Conservation (phyloP, 768 basidiomycete genomes). For the Naganishia friedmannii region DNA sequence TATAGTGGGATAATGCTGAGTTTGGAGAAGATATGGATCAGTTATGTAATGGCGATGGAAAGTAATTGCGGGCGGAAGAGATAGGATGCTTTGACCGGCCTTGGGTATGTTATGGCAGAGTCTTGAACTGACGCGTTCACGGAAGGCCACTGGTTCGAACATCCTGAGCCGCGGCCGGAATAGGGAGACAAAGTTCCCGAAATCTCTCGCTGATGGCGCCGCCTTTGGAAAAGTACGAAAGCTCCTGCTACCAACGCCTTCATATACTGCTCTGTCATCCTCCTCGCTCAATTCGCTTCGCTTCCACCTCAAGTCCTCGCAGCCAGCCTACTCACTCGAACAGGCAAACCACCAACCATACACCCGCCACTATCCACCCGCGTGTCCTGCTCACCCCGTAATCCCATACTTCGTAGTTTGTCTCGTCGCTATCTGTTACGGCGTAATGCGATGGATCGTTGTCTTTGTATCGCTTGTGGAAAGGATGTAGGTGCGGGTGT, state of each 20-base stretch:
- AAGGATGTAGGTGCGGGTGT: background rate
- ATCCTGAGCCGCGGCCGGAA: too few species aligned
- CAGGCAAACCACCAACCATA: slow-evolving; percentile 77
- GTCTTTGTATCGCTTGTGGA: slow-evolving; percentile 6
- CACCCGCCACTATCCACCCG: slow-evolving; percentile 84
- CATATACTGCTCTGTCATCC: background rate
- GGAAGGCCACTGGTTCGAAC: too few species aligned
- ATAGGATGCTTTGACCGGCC: background rate
- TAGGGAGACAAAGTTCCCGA: too few species aligned
- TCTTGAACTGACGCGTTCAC: too few species aligned
- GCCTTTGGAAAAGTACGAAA: too few species aligned
- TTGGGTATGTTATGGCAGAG: too few species aligned
- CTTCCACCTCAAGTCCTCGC: too few species aligned
- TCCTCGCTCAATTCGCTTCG: background rate
- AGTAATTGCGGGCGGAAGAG: background rate
- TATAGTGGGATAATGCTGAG: slow-evolving; percentile 77
- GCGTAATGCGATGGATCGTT: slow-evolving; percentile 24
- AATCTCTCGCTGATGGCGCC: too few species aligned
- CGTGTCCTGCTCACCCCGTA: slow-evolving; percentile 72
- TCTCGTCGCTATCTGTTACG: slow-evolving; percentile 33
- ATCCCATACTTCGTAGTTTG: slow-evolving; percentile 57
- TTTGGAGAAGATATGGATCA: slow-evolving; percentile 36
- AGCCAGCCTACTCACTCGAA: slow-evolving; percentile 72
- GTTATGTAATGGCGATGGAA: slow-evolving; percentile 3
- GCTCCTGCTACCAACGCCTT: too few species aligned